Evolutionary conservation across 2,329 filamentous ascomycete species (phyloP).

Genomic region (Stachybotrys chartarum): DNA sequence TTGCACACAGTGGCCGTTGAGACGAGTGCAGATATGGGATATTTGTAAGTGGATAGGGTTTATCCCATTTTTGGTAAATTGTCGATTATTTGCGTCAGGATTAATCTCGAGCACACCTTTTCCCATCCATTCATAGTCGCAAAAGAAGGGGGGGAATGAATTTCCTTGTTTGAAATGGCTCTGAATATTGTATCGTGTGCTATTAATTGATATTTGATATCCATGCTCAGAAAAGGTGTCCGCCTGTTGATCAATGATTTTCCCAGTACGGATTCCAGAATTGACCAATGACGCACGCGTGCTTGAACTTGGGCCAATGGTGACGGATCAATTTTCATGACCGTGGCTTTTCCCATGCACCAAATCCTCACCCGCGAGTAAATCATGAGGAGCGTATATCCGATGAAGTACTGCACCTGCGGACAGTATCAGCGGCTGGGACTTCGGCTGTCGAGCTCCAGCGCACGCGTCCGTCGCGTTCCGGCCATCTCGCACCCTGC

Average conservation of each 20-base stretch:
- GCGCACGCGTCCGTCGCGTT: conserved; percentile 3
- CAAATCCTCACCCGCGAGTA: neutral
- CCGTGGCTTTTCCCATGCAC: too few relatives aligned
- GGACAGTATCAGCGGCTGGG: conserved; percentile 9
- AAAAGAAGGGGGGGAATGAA: too few relatives aligned
- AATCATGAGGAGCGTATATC: conserved; percentile 22
- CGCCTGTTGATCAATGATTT: neutral
- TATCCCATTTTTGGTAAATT: neutral
- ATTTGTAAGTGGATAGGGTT: neutral
- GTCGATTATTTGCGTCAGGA: neutral
- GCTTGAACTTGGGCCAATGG: neutral
- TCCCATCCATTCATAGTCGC: too few relatives aligned
- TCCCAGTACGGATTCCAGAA: neutral
- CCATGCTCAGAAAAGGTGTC: neutral
- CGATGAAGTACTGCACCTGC: conserved; percentile 21
- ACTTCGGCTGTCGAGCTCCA: conserved; percentile 3
- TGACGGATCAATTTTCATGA: neutral
- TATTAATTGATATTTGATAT: neutral
- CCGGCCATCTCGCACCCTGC: conserved; percentile 6
- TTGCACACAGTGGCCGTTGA: too few relatives aligned
- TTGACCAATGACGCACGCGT: neutral
- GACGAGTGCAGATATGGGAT: neutral
- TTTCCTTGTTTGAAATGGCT: too few relatives aligned
- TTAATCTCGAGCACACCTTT: neutral
- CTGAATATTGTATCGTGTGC: too few relatives aligned